phyloP scores from a whole-genome alignment of 2,329 filamentous ascomycete genomes.

The Paraphoma sp. region DNA sequence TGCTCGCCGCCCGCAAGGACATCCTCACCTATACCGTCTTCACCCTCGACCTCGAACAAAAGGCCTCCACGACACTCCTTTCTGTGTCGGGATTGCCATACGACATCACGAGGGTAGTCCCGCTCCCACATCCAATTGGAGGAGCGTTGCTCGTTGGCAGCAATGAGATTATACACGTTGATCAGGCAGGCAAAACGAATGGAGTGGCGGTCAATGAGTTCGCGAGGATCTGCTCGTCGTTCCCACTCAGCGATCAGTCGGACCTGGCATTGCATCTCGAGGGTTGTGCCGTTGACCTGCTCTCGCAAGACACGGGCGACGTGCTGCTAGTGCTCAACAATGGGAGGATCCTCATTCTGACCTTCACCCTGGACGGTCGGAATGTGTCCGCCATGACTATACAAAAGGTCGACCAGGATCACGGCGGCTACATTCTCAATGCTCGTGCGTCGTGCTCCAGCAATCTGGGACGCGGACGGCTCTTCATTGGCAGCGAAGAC shows the following conservation, averaged over 20 bases:
- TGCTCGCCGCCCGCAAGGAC: slow-evolving; percentile 80
- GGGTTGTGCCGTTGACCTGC: slow-evolving; percentile 75
- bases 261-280: slow-evolving; percentile 81
- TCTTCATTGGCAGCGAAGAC: slow-evolving; percentile 88
- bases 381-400: slow-evolving; percentile 88
- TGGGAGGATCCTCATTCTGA: slow-evolving; percentile 76
- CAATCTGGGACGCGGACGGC: slow-evolving; percentile 68
- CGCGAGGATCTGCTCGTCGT: slow-evolving; percentile 80
- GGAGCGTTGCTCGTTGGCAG: slow-evolving; percentile 84
- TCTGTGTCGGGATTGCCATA: slow-evolving; percentile 86
- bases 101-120: slow-evolving; percentile 82
- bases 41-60: slow-evolving; percentile 90
- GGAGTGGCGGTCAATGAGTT: slow-evolving; percentile 93
- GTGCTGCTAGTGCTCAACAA: slow-evolving; percentile 81
- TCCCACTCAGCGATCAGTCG: slow-evolving; percentile 85
- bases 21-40: slow-evolving; percentile 91
- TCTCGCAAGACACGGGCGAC: slow-evolving; percentile 80
- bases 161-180: slow-evolving; percentile 93
- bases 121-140: slow-evolving; percentile 84
- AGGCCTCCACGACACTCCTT: slow-evolving; percentile 89
- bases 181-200: slow-evolving; percentile 92
- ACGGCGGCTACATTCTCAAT: slow-evolving; percentile 68
- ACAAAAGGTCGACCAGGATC: slow-evolving; percentile 66
- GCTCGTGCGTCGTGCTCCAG: slow-evolving; percentile 72
- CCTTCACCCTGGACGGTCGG: slow-evolving; percentile 86